These are phyloP conservation scores for Beauveria sp. DNA, from an alignment of 2,329 filamentous ascomycete species.

Conservation along the genomic window DNA sequence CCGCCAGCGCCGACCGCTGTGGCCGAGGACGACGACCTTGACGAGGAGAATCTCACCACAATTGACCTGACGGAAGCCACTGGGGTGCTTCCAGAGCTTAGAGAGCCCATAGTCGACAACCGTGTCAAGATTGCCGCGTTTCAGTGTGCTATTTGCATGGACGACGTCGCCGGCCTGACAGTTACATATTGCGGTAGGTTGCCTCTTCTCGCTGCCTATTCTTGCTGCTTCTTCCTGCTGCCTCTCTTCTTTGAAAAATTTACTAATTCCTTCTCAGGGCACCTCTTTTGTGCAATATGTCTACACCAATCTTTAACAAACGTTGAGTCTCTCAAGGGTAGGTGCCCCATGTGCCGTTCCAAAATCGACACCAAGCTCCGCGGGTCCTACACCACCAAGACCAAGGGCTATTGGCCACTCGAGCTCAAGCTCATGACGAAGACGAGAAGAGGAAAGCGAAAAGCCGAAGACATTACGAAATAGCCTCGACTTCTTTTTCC, in stretches of 20 bases:
- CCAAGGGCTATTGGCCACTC: conserved; percentile 49
- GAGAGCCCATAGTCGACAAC: conserved; percentile 39
- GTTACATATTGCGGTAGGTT: conserved; percentile 60
- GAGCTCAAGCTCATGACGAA: conserved; percentile 56
- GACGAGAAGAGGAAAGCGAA: conserved; percentile 41
- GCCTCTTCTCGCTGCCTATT: not conserved
- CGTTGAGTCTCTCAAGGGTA: conserved; percentile 46
- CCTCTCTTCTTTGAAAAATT: not conserved
- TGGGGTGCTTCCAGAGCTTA: conserved; percentile 36
- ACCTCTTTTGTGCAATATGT: conserved; percentile 57
- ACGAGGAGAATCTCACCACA: conserved; percentile 21
- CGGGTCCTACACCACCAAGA: conserved; percentile 33
- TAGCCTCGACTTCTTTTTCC: not conserved
- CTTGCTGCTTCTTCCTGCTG: not conserved
- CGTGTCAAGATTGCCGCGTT: conserved; percentile 46
- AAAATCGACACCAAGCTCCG: conserved; percentile 44
- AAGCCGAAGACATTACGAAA: conserved; percentile 24
- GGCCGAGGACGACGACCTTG: conserved; percentile 4
- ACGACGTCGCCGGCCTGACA: conserved; percentile 48
- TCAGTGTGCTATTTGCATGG: conserved; percentile 63
- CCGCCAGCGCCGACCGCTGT: conserved; percentile 11
- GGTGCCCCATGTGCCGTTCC: conserved; percentile 57
- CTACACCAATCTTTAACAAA: conserved; percentile 49
- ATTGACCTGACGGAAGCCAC: conserved; percentile 30
- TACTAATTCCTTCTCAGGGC: conserved; percentile 35